phyloP scores from a whole-genome alignment of 441 rosid species.

The Heliophila coronopifolia region DNA sequence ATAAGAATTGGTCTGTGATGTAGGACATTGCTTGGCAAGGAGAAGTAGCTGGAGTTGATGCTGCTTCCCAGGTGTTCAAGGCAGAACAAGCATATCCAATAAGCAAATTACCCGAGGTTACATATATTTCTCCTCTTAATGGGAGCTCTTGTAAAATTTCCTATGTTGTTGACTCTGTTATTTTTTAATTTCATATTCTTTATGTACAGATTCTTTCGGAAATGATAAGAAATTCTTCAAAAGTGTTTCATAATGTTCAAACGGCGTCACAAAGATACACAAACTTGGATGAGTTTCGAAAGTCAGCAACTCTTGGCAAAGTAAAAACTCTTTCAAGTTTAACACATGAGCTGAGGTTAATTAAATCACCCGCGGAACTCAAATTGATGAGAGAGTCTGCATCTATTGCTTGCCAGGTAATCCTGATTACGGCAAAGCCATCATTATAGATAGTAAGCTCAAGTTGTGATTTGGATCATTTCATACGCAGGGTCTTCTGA shows the following conservation, averaged over 20 bases:
- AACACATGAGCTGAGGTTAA: constrained; percentile 70
- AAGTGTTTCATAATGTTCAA: constrained; percentile 66
- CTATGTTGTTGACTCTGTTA: neutral
- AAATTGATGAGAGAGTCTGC: constrained; percentile 91
- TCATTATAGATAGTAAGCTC: neutral
- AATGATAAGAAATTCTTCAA: constrained; percentile 62
- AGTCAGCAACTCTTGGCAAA: constrained; percentile 42
- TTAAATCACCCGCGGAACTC: constrained; percentile 80
- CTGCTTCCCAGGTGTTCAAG: constrained; percentile 65
- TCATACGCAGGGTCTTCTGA: constrained; percentile 63
- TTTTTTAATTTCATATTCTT: constrained; percentile 1
- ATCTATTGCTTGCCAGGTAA: constrained; percentile 93
- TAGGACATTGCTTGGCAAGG: constrained; percentile 95
- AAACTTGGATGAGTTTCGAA: constrained; percentile 57
- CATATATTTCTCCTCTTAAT: constrained; percentile 5
- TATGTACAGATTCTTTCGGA: constrained; percentile 70
- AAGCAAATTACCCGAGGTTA: constrained; percentile 57
- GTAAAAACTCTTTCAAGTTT: constrained; percentile 55
- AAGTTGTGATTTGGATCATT: constrained; percentile 16
- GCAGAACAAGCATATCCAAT: constrained; percentile 83
- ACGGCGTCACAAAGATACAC: constrained; percentile 57
- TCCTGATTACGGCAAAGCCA: constrained; percentile 10
- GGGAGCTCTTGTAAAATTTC: neutral
- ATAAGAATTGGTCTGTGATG: constrained; percentile 12
- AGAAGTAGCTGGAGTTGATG: constrained; percentile 77